These are phyloP conservation scores for Phyllosticta citribraziliensis DNA, from an alignment of 2,329 filamentous ascomycete genomes.

Conservation along the genomic window DNA sequence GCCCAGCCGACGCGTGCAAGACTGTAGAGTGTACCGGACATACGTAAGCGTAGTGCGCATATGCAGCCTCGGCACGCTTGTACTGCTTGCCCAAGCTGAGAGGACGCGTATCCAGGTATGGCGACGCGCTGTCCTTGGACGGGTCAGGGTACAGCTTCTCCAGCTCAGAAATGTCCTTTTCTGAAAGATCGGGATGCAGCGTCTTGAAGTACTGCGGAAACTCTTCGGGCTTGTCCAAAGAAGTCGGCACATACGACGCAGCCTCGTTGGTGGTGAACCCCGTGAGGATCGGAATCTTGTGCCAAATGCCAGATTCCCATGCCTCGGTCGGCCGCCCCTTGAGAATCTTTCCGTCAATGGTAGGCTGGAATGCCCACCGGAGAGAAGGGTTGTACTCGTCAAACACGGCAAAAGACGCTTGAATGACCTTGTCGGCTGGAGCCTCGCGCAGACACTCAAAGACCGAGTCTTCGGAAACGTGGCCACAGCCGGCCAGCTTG, in stretches of 20 bases:
- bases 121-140: slow-evolving; percentile 27
- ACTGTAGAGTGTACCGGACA: slow-evolving; percentile 54
- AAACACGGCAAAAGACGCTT: slow-evolving; percentile 35
- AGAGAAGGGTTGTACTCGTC: slow-evolving; percentile 38
- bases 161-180: slow-evolving; percentile 44
- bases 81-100: slow-evolving; percentile 44
- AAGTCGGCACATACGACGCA: slow-evolving; percentile 49
- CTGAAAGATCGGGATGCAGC: slow-evolving; percentile 49
- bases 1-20: slow-evolving; percentile 26
- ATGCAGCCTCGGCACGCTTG: slow-evolving; percentile 49
- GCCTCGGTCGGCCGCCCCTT: slow-evolving; percentile 47
- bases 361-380: slow-evolving; percentile 56
- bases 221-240: slow-evolving; percentile 37
- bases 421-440: slow-evolving; percentile 25
- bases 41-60: slow-evolving; percentile 56
- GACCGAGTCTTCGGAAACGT: slow-evolving; percentile 21
- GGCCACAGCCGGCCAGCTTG: slow-evolving; percentile 24
- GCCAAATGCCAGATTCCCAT: slow-evolving; percentile 45
- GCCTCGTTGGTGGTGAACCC: slow-evolving; percentile 66
- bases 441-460: slow-evolving; percentile 34
- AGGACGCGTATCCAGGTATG: slow-evolving; percentile 31
- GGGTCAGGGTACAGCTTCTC: slow-evolving; percentile 56
- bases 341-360: slow-evolving; percentile 54
- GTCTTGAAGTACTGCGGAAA: slow-evolving; percentile 52
- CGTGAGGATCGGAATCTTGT: slow-evolving; percentile 54